Evolutionary conservation across 2,329 filamentous ascomycete genomes (phyloP), one percentile per base, ranked within the genome.

Genomic region (Xylaria sp.): DNA sequence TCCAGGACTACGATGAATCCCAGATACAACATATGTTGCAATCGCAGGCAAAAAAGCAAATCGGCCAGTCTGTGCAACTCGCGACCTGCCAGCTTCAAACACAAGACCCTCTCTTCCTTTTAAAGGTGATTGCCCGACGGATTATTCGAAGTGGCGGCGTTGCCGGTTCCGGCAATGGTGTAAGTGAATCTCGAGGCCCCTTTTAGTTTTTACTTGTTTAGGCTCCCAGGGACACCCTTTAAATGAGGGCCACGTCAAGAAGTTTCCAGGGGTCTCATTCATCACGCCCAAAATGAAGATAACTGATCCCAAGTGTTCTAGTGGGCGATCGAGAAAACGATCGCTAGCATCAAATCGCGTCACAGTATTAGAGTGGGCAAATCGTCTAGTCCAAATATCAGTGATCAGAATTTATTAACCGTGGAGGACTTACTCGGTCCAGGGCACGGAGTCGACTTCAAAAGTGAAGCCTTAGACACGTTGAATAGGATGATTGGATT

Each of bases 401-500:
- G 8, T 19, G 10, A 21, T 29, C 4, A n/a, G 21, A 31, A 29
- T 46, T 4, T 21, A 23, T 31, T 59, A 7, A 54, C 48, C 6
- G 31, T n/a, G 27, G 44, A 49, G 4, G 49, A 60, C 27, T 2
- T 60, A 33, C 57, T 60, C 1, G 57, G 57, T 2, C 41, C 49
- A 13, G 23, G 40, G 1, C 25, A 37, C 13, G 25, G 19, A 19
- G 8, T 9, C 4, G 5, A 23, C 2, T 54, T 53, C 29, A 38
- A 35, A 8, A 54, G 57, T 41, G 31, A 60, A 31, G 49, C 57
- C 7, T 54, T 53, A 19, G 37, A 54, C 21, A 17, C 21, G 23
- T 47, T 60, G 11, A 37, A 60, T 4, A 35, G 19, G 17, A 60
- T 60, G 57, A 49, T 54, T 31, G 57, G 57, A 3, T 23, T 60